These are phyloP conservation scores for Bisporella sp. DNA, from an alignment of 2,329 filamentous ascomycete genomes.

Conservation along the genomic window DNA sequence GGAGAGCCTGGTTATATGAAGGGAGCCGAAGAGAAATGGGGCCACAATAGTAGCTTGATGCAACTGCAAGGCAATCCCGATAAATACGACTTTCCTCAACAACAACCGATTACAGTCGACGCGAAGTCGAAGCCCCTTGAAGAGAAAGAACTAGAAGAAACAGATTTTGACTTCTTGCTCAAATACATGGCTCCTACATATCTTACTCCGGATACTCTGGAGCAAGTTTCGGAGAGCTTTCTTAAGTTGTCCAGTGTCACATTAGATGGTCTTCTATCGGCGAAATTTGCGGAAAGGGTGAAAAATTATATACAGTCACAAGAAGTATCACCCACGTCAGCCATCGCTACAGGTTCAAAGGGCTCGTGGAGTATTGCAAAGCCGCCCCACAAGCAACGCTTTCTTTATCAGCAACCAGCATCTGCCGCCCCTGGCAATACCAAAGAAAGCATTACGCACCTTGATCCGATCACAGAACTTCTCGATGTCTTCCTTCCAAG, in stretches of 20 bases:
- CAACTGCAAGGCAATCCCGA: constrained; percentile 90
- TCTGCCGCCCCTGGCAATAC: constrained; percentile 19
- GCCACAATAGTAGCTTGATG: constrained; percentile 83
- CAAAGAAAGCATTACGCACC: constrained; percentile 29
- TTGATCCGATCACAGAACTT: constrained; percentile 66
- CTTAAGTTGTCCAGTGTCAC: constrained; percentile 77
- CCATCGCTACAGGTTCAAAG: constrained; percentile 47
- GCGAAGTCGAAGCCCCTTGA: constrained; percentile 23
- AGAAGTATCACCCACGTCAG: constrained; percentile 43
- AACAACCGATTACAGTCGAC: constrained; percentile 44
- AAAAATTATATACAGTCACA: constrained; percentile 61
- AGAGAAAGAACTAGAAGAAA: constrained; percentile 60
- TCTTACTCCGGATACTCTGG: constrained; percentile 83
- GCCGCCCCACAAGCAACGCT: constrained; percentile 94
- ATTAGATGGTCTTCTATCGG: constrained; percentile 69
- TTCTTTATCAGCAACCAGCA: constrained; percentile 65
- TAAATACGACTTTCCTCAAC: constrained; percentile 75
- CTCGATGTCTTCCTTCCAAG: constrained; percentile 79
- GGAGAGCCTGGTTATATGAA: constrained; percentile 88
- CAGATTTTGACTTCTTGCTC: constrained; percentile 82
- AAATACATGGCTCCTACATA: constrained; percentile 88
- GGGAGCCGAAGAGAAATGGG: constrained; percentile 82
- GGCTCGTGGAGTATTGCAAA: constrained; percentile 68
- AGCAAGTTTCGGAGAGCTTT: constrained; percentile 75
- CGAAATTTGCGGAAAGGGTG: constrained; percentile 69